Conservation (phyloP, 768 basidiomycete species). For the Cyclocybe cylindracea region DNA sequence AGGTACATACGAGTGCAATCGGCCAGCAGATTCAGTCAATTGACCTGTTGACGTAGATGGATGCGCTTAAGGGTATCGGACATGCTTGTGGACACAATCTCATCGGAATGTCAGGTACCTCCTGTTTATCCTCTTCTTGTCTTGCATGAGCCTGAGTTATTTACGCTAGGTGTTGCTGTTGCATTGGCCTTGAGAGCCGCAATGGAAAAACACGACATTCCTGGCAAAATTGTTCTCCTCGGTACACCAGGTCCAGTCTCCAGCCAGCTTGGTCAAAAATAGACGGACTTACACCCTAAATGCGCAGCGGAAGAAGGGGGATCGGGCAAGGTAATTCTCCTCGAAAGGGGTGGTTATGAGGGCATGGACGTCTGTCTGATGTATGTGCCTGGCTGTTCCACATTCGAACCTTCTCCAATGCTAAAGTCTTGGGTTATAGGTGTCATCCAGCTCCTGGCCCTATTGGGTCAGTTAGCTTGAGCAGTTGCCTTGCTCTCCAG, state of each 20-base stretch:
- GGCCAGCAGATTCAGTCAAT: too few relatives aligned
- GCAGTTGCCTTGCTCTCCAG: constrained; percentile 63
- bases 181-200: constrained; percentile 67
- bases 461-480: constrained; percentile 63
- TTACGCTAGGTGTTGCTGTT: constrained; percentile 59
- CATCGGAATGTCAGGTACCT: constrained; percentile 61
- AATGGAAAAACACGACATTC: constrained; percentile 58
- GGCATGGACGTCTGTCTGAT: constrained; percentile 80
- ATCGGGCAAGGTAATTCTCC: constrained; percentile 66
- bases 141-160: neutral
- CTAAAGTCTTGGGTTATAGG: constrained; percentile 36
- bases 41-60: constrained; percentile 43
- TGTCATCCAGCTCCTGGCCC: constrained; percentile 85
- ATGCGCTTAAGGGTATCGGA: constrained; percentile 60
- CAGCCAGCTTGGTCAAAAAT: neutral
- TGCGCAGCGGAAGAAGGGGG: constrained; percentile 78
- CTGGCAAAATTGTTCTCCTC: constrained; percentile 69
- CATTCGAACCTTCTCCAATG: too few relatives aligned
- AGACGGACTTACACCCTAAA: neutral
- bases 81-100: constrained; percentile 86
- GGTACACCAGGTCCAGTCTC: constrained; percentile 68
- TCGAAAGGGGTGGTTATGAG: constrained; percentile 74
- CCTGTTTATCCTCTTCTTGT: neutral
- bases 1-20: constrained; percentile 36
- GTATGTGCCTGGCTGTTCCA: constrained; percentile 32